These are phyloP conservation scores for Aureobasidium sp. DNA, from an alignment of 2,329 filamentous ascomycete species.

Conservation along the genomic window DNA sequence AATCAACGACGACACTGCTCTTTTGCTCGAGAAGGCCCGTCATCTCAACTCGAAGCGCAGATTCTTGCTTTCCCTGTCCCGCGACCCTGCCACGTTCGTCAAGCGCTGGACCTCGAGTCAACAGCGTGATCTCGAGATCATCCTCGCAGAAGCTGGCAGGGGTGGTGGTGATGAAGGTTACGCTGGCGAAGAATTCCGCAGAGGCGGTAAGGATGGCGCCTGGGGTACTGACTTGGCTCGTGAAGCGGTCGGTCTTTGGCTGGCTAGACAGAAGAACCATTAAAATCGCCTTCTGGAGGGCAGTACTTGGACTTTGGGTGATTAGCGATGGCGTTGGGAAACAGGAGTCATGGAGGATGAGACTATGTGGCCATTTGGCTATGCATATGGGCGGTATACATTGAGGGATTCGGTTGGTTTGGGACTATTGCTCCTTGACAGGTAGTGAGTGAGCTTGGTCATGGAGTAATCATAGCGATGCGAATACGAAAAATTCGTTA, in stretches of 20 bases:
- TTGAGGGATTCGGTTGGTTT: background rate
- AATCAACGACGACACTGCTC: slow-evolving; percentile 79
- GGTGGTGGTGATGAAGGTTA: slow-evolving; percentile 42
- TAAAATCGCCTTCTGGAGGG: slow-evolving; percentile 1
- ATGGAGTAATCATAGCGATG: background rate
- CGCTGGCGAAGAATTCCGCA: slow-evolving; percentile 62
- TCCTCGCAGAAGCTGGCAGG: slow-evolving; percentile 71
- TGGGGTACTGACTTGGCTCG: slow-evolving; percentile 57
- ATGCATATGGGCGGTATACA: slow-evolving; percentile 1
- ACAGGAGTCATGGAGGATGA: background rate
- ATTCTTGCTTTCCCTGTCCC: slow-evolving; percentile 71
- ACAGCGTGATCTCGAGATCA: slow-evolving; percentile 80
- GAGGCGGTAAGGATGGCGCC: slow-evolving; percentile 53
- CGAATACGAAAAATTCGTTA: background rate
- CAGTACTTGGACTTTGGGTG: too few species aligned
- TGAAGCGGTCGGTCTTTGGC: slow-evolving; percentile 56
- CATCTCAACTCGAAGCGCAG: slow-evolving; percentile 84
- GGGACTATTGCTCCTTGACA: background rate
- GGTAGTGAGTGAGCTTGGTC: background rate
- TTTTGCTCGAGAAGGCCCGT: slow-evolving; percentile 73
- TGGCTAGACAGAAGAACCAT: slow-evolving; percentile 37
- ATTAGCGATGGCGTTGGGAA: slow-evolving; percentile 14
- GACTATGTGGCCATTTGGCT: background rate
- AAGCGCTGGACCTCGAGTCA: slow-evolving; percentile 85
- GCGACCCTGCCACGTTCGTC: slow-evolving; percentile 78